These are phyloP conservation scores for Cyberlindnera nakhonratchasimensis DNA, from an alignment of 805 yeast genomes.

Conservation along the genomic window DNA sequence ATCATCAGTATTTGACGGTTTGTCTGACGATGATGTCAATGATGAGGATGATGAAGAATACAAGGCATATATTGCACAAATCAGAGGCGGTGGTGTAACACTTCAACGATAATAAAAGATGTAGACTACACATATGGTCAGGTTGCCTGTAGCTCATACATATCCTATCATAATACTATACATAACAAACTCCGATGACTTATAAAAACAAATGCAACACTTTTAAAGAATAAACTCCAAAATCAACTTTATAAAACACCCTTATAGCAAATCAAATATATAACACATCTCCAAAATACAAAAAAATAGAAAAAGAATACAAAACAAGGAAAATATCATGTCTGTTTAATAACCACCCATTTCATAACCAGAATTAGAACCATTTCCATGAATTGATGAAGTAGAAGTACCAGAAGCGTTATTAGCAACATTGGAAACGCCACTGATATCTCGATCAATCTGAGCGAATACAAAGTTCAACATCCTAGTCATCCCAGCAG, in stretches of 20 bases:
- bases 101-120: background rate
- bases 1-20: slow-evolving; percentile 35
- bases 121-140: background rate
- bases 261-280: background rate
- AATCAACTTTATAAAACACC: background rate
- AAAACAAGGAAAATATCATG: background rate
- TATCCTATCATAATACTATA: too few species aligned
- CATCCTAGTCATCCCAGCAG: slow-evolving; percentile 11
- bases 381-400: background rate
- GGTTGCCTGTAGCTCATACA: too few species aligned
- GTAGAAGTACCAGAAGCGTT: too few species aligned
- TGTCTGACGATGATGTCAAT: slow-evolving; percentile 14
- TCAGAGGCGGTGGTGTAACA: background rate
- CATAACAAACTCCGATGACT: background rate
- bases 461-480: slow-evolving; percentile 22
- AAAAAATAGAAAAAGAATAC: background rate
- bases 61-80: slow-evolving; percentile 8
- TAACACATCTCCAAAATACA: background rate
- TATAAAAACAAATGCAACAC: background rate
- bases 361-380: background rate
- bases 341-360: slow-evolving; percentile 2
- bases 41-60: slow-evolving; percentile 11
- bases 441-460: slow-evolving; percentile 21
- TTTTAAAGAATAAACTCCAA: background rate
- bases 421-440: too few species aligned